Conservation (phyloP, 306 rosid genomes). For the Carpinus viminea region DNA sequence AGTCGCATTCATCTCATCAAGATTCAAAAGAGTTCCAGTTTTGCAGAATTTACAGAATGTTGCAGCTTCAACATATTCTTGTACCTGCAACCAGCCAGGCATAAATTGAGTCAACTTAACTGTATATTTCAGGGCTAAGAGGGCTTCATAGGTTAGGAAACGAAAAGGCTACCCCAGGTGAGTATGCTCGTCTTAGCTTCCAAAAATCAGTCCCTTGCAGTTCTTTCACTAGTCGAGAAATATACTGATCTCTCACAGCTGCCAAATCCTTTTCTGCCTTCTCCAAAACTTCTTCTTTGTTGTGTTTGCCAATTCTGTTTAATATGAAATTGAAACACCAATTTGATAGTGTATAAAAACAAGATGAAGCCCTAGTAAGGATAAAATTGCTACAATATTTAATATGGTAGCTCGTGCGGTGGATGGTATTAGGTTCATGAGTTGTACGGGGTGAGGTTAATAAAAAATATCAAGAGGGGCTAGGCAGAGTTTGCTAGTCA, state of each 20-base stretch:
- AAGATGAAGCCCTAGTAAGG: neutral
- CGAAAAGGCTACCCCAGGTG: conserved; percentile 74
- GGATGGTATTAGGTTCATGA: too few species aligned
- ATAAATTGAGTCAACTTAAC: conserved; percentile 29
- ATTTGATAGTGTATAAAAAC: neutral
- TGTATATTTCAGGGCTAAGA: neutral
- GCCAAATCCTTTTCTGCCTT: conserved; percentile 90
- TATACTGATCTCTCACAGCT: conserved; percentile 58
- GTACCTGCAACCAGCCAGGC: conserved; percentile 57
- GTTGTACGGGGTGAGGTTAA: too few species aligned
- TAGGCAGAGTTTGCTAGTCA: too few species aligned
- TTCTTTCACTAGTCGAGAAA: conserved; percentile 69
- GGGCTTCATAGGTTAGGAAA: conserved; percentile 24
- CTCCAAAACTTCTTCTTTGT: conserved; percentile 77
- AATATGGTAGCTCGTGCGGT: too few species aligned
- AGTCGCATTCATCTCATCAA: conserved; percentile 75
- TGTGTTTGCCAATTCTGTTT: conserved; percentile 74
- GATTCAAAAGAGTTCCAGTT: conserved; percentile 82
- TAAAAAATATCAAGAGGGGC: too few species aligned
- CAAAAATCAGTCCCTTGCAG: conserved; percentile 92
- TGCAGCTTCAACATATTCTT: conserved; percentile 95
- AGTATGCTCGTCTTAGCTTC: conserved; percentile 96
- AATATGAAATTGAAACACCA: conserved; percentile 14
- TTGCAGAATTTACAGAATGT: conserved; percentile 84
- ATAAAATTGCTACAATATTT: neutral